These are phyloP conservation scores for Leptographium procerum DNA, from an alignment of 2,329 filamentous ascomycete species.

Conservation along the genomic window DNA sequence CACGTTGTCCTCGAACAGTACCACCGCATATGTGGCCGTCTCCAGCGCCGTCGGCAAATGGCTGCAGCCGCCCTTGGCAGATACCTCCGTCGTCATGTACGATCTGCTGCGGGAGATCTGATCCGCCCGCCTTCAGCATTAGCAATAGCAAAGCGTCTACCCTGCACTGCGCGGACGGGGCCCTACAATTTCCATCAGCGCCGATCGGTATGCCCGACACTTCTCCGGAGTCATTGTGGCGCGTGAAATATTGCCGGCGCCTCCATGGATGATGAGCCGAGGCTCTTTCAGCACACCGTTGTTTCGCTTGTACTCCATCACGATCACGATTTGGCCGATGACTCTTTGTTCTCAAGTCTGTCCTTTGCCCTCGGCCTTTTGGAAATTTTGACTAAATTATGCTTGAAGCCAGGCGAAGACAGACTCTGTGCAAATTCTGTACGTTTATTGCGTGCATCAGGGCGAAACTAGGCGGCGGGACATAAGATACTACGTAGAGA, in stretches of 20 bases:
- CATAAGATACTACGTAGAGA: too few species aligned
- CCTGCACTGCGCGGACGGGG: background rate
- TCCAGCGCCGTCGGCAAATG: conserved; percentile 52
- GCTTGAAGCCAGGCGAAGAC: background rate
- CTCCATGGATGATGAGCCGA: conserved; percentile 59
- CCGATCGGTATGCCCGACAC: conserved; percentile 45
- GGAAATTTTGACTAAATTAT: too few species aligned
- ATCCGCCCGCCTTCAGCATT: background rate
- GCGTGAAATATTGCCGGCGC: conserved; percentile 58
- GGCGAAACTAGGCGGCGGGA: background rate
- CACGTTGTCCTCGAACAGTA: conserved; percentile 63
- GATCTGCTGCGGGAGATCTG: conserved; percentile 32
- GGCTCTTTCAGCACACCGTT: conserved; percentile 22
- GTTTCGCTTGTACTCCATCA: background rate
- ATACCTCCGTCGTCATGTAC: conserved; percentile 31
- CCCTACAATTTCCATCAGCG: conserved; percentile 49
- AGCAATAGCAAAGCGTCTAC: background rate
- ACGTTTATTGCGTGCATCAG: background rate
- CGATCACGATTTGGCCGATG: background rate
- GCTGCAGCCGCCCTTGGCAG: background rate
- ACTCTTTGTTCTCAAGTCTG: background rate
- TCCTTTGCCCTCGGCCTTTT: too few species aligned
- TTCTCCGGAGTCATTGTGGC: conserved; percentile 44
- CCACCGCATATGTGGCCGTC: conserved; percentile 63
- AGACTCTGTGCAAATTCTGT: background rate